Evolutionary conservation across 345 rosid species (phyloP).

Genomic region (Alliaria petiolata): DNA sequence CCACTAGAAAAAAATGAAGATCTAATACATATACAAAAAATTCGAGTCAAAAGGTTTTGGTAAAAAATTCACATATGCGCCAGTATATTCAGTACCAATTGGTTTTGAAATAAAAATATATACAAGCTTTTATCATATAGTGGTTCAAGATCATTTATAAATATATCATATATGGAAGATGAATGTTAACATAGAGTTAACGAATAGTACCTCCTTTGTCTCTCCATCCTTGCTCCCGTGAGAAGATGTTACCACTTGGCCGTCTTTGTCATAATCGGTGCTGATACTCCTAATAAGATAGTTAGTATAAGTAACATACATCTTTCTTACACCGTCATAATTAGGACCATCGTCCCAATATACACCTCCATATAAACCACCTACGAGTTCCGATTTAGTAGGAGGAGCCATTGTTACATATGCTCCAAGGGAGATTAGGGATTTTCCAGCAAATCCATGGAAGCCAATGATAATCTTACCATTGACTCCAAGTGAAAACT

Average conservation of each 20-base stretch:
- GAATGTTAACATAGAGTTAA: background rate
- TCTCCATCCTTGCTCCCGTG: conserved; percentile 22
- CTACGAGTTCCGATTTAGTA: conserved; percentile 9
- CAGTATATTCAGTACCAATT: no score
- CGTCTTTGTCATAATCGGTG: conserved; percentile 8
- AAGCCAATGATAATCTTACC: conserved; percentile 18
- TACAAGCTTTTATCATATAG: background rate
- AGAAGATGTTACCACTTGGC: conserved; percentile 8
- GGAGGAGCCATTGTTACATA: conserved; percentile 6
- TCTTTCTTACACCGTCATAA: conserved; percentile 14
- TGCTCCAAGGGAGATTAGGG: conserved; percentile 16
- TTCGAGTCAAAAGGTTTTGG: background rate
- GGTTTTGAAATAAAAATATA: no score
- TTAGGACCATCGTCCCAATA: conserved; percentile 26
- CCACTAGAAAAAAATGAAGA: background rate
- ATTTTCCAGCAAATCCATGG: conserved; percentile 16
- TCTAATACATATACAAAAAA: background rate
- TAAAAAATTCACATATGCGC: no score
- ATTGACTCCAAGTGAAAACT: conserved; percentile 6
- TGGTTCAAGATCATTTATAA: background rate
- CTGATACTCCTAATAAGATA: conserved; percentile 9
- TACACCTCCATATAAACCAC: conserved; percentile 19
- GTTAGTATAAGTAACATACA: background rate
- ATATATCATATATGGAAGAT: background rate
- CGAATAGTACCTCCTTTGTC: conserved; percentile 8